These are phyloP conservation scores for Cyberlindnera sargentensis DNA, from an alignment of 805 yeast genomes.

Conservation along the genomic window DNA sequence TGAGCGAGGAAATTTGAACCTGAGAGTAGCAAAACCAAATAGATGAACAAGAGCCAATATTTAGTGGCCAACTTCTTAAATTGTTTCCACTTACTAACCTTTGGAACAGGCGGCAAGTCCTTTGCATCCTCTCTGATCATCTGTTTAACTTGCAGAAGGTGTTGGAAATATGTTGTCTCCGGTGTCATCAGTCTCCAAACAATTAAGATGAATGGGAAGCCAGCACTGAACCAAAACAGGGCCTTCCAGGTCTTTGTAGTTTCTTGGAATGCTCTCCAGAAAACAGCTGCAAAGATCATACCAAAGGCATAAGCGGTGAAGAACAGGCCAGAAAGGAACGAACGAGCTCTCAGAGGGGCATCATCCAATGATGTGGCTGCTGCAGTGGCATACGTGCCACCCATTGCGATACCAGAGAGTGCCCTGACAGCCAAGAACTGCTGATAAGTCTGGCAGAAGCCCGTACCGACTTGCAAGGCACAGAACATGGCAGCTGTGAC, in stretches of 20 bases:
- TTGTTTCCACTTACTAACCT: slow-evolving; percentile 14
- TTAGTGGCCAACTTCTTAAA: slow-evolving; percentile 32
- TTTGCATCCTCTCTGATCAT: slow-evolving; percentile 22
- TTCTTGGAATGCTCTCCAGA: slow-evolving; percentile 52
- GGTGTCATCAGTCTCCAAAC: slow-evolving; percentile 51
- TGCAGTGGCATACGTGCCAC: slow-evolving; percentile 40
- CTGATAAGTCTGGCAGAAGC: slow-evolving; percentile 47
- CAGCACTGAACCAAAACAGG: slow-evolving; percentile 66
- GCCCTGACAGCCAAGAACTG: slow-evolving; percentile 61
- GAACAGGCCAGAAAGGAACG: slow-evolving; percentile 55
- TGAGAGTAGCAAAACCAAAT: slow-evolving; percentile 54
- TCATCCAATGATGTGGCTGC: slow-evolving; percentile 50
- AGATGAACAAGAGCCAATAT: slow-evolving; percentile 58
- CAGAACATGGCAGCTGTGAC: slow-evolving; percentile 39
- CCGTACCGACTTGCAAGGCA: slow-evolving; percentile 55
- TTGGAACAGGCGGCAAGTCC: no score
- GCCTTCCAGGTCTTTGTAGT: slow-evolving; percentile 56
- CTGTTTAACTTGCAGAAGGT: slow-evolving; percentile 24
- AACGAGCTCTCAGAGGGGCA: slow-evolving; percentile 54
- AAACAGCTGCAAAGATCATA: slow-evolving; percentile 54
- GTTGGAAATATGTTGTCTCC: slow-evolving; percentile 48
- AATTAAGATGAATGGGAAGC: slow-evolving; percentile 52
- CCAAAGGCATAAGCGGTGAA: slow-evolving; percentile 60
- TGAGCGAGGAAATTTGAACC: slow-evolving; percentile 69
- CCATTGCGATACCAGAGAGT: slow-evolving; percentile 51